Conservation (phyloP, 495 filamentous ascomycete species). For the Penicillium flavigenum region DNA sequence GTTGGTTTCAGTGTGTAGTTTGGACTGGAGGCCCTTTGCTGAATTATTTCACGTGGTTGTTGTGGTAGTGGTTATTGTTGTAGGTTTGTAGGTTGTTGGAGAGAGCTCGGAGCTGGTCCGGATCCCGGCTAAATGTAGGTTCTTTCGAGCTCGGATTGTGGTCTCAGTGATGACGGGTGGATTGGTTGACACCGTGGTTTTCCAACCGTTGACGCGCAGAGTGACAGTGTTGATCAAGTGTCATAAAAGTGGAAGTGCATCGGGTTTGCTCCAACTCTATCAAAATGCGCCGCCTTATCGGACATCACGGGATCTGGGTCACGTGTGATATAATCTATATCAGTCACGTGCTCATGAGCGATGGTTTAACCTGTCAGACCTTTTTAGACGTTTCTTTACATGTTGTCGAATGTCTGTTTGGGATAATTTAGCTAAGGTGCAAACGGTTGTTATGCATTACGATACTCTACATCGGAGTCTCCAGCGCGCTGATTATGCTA, state of each 20-base stretch:
- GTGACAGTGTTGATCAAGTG: neutral
- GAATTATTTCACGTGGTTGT: neutral
- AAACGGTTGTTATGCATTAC: neutral
- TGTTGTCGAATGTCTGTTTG: neutral
- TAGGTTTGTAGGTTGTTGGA: neutral
- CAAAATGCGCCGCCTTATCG: conserved; percentile 9
- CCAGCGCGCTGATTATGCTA: neutral
- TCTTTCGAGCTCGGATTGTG: neutral
- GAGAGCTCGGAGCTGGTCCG: neutral
- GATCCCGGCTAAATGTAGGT: neutral
- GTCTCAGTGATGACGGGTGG: neutral
- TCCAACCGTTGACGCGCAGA: neutral
- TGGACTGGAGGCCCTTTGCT: neutral
- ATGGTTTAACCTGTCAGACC: no score
- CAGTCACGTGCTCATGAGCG: conserved; percentile 13
- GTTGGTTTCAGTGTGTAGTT: no score
- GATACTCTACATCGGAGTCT: neutral
- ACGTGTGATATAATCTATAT: conserved; percentile 9
- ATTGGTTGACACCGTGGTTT: neutral
- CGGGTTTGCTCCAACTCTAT: neutral
- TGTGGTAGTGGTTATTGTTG: neutral
- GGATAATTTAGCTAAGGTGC: neutral
- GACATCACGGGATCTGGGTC: neutral
- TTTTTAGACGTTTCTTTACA: no score
- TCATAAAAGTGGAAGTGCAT: neutral